Evolutionary conservation across 208 protist genomes (phyloP), one percentile per base, ranked within the genome.

Genomic region (Herpetomonas tarakana): DNA sequence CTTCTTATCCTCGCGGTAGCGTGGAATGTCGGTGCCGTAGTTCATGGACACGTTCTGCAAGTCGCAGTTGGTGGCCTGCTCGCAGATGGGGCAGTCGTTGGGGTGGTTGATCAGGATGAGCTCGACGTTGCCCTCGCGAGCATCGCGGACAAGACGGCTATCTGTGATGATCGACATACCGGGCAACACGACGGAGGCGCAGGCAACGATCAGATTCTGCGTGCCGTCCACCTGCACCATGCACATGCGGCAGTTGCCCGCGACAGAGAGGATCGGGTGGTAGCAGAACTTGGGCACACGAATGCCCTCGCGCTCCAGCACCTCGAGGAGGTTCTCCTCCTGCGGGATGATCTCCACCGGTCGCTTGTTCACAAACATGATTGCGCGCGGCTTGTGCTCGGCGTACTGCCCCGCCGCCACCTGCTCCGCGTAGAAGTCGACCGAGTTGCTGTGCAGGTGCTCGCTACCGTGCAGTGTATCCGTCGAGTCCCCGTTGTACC

Each of bases 221-320:
- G 93, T 93, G 52, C 97, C 97, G 65, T 92, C 91, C 0, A 98
- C 78, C 78, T 99, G 95, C 57, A 99, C 97, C 49, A 99, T 88
- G 71, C 97, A 99, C 97, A 99, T 99, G 49, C 97, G 83, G 79
- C 97, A 99, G 83, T 99, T 99, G 53, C 97, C 97, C 7, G 95
- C 95, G 16, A 98, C 91, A 26, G 94, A 96, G 25, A 98, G 87
- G 62, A 93, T 83, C 7, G 90, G 90, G 68, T 96, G 87, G 74
- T 96, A 96, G 65, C 90, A 96, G 64, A 96, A 96, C 74, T 96
- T 96, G 4, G 90, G 90, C 24, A 96, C 86, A 30, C 78, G 80
- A 54, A 96, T 92, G 26, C 90, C 90, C 76, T 96, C 90, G 0
- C 90, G 83, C 70, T 93, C 81, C 39, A 93, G 78, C 56, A 96